Evolutionary conservation across 805 yeast species (phyloP), one percentile per base, ranked within the genome.

Genomic region (Kazachstania taianensis): DNA sequence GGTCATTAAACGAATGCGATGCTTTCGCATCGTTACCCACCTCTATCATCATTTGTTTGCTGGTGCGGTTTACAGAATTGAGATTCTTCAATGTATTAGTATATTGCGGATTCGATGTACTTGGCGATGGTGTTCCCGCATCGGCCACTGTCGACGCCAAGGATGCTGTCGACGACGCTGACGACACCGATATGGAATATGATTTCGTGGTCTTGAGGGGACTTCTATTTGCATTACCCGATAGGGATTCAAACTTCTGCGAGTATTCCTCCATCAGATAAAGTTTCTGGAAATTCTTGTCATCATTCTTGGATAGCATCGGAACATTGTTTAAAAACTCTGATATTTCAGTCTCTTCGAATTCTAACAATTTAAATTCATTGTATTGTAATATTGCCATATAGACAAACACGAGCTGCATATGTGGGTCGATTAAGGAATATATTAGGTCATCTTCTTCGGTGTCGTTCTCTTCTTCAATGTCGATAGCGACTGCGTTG

Each of bases 311-410:
- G 2, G 61, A 54, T 4, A 57, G 37, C 38, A 57, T 43, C 2
- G 63, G 63, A 2, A 62, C 52, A 36, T 78, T 70, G 41, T 74
- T 73, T 42, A 87, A 66, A 44, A 76, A 75, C 52, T 86, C 94
- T 26, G 86, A 67, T 30, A 85, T 83, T 59, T 87, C 97, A 43
- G 82, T 77, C 53, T 84, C 94, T 50, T 87, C 97, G 44, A 86
- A 76, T 53, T 87, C 96, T 44, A 83, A 69, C 37, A 87, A 66
- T 27, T 81, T 75, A 46, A 75, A 74, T 47, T 81, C 87, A 56
- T 80, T 79, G 35, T 89, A 77, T 57, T 83, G 83, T 44, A 87
- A 63, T 27, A 87, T 72, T 1, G 96, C 83, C 32, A 86, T 63
- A 33, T 83, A 75, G 3, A 82, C 72, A 50, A 85, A 87, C 1